Conservation (phyloP, 768 basidiomycete genomes). For the Ramaria sp. region DNA sequence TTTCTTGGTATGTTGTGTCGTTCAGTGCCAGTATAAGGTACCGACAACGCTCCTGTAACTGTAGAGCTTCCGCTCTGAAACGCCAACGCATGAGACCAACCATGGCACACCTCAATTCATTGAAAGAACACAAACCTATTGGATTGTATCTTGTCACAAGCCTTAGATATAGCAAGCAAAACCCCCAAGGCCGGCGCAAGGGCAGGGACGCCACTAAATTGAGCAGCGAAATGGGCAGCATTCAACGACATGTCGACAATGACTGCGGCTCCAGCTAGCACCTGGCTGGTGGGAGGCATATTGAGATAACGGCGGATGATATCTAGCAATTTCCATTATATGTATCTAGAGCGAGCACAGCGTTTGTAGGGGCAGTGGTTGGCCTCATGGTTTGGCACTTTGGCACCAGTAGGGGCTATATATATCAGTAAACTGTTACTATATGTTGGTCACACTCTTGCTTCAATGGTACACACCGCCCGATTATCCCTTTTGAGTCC, state of each 20-base stretch:
- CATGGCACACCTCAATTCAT: background rate
- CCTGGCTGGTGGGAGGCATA: background rate
- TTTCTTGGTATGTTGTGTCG: constrained; percentile 20
- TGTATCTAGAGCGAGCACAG: background rate
- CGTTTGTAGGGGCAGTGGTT: background rate
- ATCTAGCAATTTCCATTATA: background rate
- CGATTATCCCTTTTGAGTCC: constrained; percentile 30
- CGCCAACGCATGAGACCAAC: background rate
- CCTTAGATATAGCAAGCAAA: constrained; percentile 31
- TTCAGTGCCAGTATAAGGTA: constrained; percentile 29
- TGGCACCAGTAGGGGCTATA: no score
- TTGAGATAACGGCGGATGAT: background rate
- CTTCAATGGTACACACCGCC: constrained; percentile 15
- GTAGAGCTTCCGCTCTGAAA: constrained; percentile 31
- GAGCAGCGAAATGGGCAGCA: constrained; percentile 34
- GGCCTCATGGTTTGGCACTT: no score
- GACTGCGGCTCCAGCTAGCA: constrained; percentile 7
- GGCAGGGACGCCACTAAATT: constrained; percentile 39
- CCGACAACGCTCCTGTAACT: constrained; percentile 37
- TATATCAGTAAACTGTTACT: no score
- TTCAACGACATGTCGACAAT: background rate
- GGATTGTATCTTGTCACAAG: constrained; percentile 35
- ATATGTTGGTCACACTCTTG: background rate
- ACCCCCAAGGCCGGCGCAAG: constrained; percentile 32
- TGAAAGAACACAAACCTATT: constrained; percentile 31